These are phyloP conservation scores for Colletotrichum australisinense DNA, from an alignment of 2,329 filamentous ascomycete genomes.

Conservation along the genomic window DNA sequence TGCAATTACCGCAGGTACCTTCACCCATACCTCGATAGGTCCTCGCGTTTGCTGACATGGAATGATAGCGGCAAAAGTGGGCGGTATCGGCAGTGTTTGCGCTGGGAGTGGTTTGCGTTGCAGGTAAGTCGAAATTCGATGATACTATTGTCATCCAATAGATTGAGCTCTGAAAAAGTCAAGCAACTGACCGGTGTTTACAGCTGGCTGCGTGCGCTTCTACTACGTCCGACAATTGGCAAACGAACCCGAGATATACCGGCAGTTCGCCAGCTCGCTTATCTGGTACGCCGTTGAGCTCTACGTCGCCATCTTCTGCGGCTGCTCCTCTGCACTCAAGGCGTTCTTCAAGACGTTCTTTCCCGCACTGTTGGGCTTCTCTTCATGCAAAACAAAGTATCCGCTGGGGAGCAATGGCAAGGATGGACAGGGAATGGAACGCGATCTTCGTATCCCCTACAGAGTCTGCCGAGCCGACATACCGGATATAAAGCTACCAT, in stretches of 20 bases:
- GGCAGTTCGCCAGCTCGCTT: constrained; percentile 4
- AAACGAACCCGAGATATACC: constrained; percentile 11
- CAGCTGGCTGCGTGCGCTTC: constrained; percentile 20
- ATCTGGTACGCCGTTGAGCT: constrained; percentile 17
- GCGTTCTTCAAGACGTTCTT: constrained; percentile 15
- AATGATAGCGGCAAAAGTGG: constrained; percentile 5
- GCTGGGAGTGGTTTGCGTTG: constrained; percentile 4
- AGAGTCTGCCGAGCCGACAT: neutral
- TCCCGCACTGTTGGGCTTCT: neutral
- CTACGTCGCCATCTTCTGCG: constrained; percentile 22
- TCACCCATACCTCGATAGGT: too few relatives aligned
- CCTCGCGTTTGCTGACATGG: neutral
- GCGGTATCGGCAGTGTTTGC: constrained; percentile 17
- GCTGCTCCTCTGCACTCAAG: constrained; percentile 3
- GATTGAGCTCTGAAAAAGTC: neutral
- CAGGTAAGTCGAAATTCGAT: neutral
- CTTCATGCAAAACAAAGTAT: neutral
- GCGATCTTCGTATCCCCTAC: neutral
- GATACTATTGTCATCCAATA: too few relatives aligned
- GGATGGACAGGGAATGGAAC: neutral
- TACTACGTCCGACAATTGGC: constrained; percentile 12
- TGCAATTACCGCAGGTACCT: constrained; percentile 1
- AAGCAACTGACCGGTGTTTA: neutral
- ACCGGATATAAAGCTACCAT: neutral
- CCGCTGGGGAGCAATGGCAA: neutral